phyloP scores from a whole-genome alignment of 2,329 filamentous ascomycete genomes.

The Clonostachys chloroleuca region DNA sequence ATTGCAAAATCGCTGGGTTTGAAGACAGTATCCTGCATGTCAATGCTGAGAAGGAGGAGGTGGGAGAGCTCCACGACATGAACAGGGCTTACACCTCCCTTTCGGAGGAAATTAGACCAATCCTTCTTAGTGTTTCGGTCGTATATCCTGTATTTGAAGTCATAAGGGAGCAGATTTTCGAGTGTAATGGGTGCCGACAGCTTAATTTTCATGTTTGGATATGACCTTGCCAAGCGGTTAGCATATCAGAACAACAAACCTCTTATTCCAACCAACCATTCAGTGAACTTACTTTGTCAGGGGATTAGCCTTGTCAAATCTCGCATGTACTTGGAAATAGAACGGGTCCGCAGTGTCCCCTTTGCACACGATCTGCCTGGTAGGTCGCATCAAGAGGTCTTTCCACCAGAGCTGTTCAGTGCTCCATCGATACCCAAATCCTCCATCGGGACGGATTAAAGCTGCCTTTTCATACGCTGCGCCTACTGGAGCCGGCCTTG shows the following conservation, averaged over 20 bases:
- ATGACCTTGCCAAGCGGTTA: constrained; percentile 52
- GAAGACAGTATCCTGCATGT: constrained; percentile 95
- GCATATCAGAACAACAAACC: constrained; percentile 7
- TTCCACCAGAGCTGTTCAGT: constrained; percentile 88
- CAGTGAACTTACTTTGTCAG: constrained; percentile 57
- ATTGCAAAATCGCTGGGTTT: constrained; percentile 95
- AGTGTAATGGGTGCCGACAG: constrained; percentile 90
- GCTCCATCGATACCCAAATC: constrained; percentile 96
- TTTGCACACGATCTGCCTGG: constrained; percentile 81
- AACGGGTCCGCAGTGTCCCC: constrained; percentile 87
- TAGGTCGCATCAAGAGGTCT: constrained; percentile 80
- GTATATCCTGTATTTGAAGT: constrained; percentile 99
- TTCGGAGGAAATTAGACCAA: constrained; percentile 96
- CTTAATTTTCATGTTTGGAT: constrained; percentile 92
- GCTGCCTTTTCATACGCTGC: constrained; percentile 86
- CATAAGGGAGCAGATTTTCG: constrained; percentile 91
- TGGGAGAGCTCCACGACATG: constrained; percentile 97
- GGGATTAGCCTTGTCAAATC: constrained; percentile 79
- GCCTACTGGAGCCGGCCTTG: constrained; percentile 84
- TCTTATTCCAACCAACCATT: background rate
- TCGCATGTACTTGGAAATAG: constrained; percentile 92
- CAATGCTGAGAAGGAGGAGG: constrained; percentile 84
- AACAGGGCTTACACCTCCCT: constrained; percentile 93
- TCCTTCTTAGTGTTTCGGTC: constrained; percentile 98
- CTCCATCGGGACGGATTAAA: constrained; percentile 85